These are phyloP conservation scores for Calonectria pseudoreteaudii DNA, from an alignment of 2,329 filamentous ascomycete species.

Conservation along the genomic window DNA sequence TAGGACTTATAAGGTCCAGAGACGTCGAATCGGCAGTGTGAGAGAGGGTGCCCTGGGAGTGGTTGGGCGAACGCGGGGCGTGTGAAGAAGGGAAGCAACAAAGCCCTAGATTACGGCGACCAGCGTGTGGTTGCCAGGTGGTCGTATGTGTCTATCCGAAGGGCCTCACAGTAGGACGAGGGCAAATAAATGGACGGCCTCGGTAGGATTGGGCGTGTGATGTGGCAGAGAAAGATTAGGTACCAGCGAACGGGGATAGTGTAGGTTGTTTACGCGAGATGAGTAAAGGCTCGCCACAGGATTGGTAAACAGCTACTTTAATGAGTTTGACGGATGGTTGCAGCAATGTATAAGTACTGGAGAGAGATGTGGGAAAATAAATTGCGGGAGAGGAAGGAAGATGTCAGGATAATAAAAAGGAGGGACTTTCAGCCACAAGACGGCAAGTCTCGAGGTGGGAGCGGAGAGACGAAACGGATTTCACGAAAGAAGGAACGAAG, in stretches of 20 bases:
- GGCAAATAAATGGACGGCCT: conserved; percentile 30
- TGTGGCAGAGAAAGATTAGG: conserved; percentile 46
- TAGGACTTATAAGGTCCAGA: conserved; percentile 35
- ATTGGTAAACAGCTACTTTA: conserved; percentile 28
- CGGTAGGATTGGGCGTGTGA: conserved; percentile 39
- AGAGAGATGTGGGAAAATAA: conserved; percentile 5
- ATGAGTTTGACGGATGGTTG: conserved; percentile 21
- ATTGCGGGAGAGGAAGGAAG: conserved; percentile 16
- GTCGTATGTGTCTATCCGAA: conserved; percentile 32
- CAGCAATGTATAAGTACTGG: conserved; percentile 9
- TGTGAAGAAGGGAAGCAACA: conserved; percentile 17
- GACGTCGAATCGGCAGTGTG: conserved; percentile 17
- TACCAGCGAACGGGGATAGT: conserved; percentile 31
- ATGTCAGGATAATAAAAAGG: conserved; percentile 3
- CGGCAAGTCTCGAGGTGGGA: conserved; percentile 35
- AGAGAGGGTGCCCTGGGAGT: conserved; percentile 26
- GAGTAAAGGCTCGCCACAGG: conserved; percentile 32
- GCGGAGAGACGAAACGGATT: conserved; percentile 40
- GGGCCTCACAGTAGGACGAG: conserved; percentile 38
- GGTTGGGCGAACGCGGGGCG: conserved; percentile 32
- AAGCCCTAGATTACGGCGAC: conserved; percentile 23
- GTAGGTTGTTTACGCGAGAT: conserved; percentile 30
- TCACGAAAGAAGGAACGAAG: conserved; percentile 40
- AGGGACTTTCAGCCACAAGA: conserved; percentile 35
- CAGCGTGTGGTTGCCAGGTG: conserved; percentile 28